Percentiles rank a stretch among this genome's conserved stretches.
These are phyloP conservation scores for Salix viminalis DNA, from an alignment of 345 rosid genomes.

Conservation along the genomic window DNA sequence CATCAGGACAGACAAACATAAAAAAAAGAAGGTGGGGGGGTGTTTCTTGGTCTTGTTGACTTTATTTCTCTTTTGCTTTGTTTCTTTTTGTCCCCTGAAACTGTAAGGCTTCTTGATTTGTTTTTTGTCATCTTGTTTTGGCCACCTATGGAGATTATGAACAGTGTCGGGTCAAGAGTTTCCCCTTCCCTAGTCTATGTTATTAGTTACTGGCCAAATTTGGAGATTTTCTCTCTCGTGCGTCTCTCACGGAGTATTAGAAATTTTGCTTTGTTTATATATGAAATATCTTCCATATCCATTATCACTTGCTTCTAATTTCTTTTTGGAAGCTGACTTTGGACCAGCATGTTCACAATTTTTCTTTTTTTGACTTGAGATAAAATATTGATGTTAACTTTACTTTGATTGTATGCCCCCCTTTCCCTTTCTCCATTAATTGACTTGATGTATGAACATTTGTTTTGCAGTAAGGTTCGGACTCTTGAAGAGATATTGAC, in stretches of 20 bases:
- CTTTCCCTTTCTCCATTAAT: not conserved
- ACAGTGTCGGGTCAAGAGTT: not conserved
- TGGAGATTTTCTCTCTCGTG: not conserved
- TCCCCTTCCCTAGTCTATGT: not conserved
- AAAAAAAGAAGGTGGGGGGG: too few species aligned
- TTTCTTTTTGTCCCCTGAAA: too few species aligned
- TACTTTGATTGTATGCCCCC: not conserved
- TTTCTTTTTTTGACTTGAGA: too few species aligned
- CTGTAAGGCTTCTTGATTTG: too few species aligned
- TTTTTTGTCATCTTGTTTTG: too few species aligned
- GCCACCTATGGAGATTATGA: too few species aligned
- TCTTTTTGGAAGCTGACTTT: too few species aligned
- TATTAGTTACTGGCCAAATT: not conserved
- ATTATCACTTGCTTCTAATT: too few species aligned
- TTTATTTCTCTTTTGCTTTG: too few species aligned
- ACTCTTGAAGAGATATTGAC: constrained; percentile 70
- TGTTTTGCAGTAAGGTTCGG: constrained; percentile 49
- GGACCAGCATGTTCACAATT: too few species aligned
- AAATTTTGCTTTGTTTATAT: not conserved
- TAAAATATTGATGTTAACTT: not conserved
- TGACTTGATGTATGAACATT: constrained; percentile 16
- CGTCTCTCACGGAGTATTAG: not conserved
- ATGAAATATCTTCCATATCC: not conserved
- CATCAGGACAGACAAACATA: too few species aligned
- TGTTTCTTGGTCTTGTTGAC: too few species aligned